Conservation (phyloP, 345 rosid genomes). For the Bruguiera sexangula region DNA sequence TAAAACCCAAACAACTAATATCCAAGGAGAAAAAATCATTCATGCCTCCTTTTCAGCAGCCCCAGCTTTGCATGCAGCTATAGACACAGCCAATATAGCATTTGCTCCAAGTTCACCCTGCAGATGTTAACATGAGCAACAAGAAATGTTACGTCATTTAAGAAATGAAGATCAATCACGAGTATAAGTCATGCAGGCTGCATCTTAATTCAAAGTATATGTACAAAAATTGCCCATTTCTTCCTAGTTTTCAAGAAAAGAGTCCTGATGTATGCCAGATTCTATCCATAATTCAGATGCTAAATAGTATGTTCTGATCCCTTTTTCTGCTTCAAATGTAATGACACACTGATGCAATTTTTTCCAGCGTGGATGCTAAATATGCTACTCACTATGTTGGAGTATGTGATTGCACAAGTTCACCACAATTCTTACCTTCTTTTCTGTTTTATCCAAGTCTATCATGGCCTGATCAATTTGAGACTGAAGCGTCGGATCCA, state of each 20-base stretch:
- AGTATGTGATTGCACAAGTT: neutral
- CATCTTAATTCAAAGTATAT: neutral
- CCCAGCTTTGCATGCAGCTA: constrained; percentile 99
- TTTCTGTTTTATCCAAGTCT: constrained; percentile 93
- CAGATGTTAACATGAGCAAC: constrained; percentile 5
- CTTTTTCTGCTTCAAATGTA: neutral
- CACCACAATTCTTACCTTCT: constrained; percentile 49
- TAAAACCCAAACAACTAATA: constrained; percentile 1
- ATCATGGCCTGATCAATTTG: constrained; percentile 98
- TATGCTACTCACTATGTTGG: too few relatives aligned
- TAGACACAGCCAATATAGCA: constrained; percentile 89
- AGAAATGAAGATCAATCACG: neutral
- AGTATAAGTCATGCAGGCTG: too few relatives aligned
- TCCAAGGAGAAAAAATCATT: constrained; percentile 3
- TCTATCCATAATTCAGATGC: neutral
- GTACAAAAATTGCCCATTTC: neutral
- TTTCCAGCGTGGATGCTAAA: too few relatives aligned
- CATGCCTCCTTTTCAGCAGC: constrained; percentile 95
- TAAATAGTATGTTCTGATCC: neutral
- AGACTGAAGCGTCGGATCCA: constrained; percentile 89
- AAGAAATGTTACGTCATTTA: constrained; percentile 7
- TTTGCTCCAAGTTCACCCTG: constrained; percentile 93
- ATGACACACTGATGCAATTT: too few relatives aligned
- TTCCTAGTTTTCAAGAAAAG: too few relatives aligned
- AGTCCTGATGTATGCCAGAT: neutral